Conservation (phyloP, 805 yeast species). For the Sugiyamaella americana region DNA sequence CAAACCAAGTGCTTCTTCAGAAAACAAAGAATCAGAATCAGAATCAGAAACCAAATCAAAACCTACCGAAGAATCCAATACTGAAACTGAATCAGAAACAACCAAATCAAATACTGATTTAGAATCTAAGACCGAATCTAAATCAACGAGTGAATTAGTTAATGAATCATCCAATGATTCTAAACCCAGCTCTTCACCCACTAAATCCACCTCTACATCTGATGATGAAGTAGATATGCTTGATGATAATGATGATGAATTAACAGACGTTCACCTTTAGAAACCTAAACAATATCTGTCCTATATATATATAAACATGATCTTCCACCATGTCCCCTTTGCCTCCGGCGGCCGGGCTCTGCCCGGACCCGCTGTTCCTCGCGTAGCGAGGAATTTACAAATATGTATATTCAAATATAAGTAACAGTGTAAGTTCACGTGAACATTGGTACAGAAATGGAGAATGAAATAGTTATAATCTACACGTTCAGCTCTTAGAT, state of each 20-base stretch:
- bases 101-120: background rate
- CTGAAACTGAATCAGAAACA: background rate
- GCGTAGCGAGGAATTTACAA: background rate
- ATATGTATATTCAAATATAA: no score
- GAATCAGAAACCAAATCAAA: slow-evolving; percentile 6
- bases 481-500: no score
- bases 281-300: background rate
- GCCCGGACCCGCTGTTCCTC: background rate
- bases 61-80: no score
- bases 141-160: background rate
- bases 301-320: slow-evolving; percentile 5
- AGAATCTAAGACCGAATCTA: background rate
- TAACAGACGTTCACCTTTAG: slow-evolving; percentile 21
- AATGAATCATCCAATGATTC: background rate
- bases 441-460: no score
- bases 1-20: slow-evolving; percentile 3
- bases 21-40: slow-evolving; percentile 1
- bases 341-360: background rate
- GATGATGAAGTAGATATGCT: slow-evolving; percentile 18
- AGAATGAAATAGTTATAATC: no score
- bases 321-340: background rate
- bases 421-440: no score
- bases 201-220: slow-evolving; percentile 5
- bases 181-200: background rate
- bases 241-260: slow-evolving; percentile 19